Conservation (phyloP, 148 eudicot genomes). For the Dianthus caryophyllus region DNA sequence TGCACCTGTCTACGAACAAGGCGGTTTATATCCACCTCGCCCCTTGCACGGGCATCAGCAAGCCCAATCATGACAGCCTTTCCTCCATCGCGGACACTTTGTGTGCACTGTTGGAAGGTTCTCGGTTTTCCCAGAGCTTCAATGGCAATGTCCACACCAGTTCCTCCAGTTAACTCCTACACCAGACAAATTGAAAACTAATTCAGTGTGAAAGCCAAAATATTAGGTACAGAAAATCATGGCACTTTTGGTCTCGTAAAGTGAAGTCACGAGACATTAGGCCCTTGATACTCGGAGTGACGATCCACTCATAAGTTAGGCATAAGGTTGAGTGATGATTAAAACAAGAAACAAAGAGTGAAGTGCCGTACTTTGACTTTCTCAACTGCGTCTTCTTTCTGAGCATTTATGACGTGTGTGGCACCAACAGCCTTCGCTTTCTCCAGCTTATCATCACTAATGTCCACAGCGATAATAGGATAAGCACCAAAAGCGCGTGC, state of each 20-base stretch:
- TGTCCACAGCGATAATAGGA: constrained; percentile 88
- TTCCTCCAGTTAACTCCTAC: constrained; percentile 94
- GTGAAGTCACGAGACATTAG: not conserved
- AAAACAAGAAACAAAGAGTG: not conserved
- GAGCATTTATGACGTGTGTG: constrained; percentile 72
- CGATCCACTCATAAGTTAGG: not conserved
- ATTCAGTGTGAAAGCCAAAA: not conserved
- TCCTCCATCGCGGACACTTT: constrained; percentile 96
- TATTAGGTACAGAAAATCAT: not conserved
- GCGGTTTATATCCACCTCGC: constrained; percentile 96
- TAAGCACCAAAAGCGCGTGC: constrained; percentile 98
- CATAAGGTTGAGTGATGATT: not conserved
- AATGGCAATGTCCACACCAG: constrained; percentile 84
- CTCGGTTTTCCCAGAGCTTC: constrained; percentile 88
- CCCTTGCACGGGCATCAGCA: constrained; percentile 63
- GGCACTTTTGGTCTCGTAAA: not conserved
- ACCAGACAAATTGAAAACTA: constrained; percentile 2
- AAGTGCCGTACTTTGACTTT: constrained; percentile 56
- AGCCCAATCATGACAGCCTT: constrained; percentile 99
- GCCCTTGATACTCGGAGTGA: not conserved
- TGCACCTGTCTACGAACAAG: constrained; percentile 96
- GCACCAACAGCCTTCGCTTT: constrained; percentile 83
- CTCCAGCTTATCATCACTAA: constrained; percentile 83
- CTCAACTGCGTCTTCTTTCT: constrained; percentile 71
- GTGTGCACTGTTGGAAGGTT: constrained; percentile 87